These are phyloP conservation scores for Termitomyces sp. DNA, from an alignment of 768 basidiomycete species.

Conservation along the genomic window DNA sequence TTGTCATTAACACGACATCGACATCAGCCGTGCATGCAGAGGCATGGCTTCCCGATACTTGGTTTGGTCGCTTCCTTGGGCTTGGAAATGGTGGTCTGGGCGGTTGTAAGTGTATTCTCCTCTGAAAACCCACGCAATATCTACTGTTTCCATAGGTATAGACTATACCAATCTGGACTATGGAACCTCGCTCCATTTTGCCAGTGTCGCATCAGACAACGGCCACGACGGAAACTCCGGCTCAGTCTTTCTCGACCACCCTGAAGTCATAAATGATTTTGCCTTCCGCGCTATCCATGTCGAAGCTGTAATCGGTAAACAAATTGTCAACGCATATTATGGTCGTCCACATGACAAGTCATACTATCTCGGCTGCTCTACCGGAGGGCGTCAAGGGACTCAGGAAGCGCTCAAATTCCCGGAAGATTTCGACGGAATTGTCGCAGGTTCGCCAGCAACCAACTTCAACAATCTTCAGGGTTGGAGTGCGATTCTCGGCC, in stretches of 20 bases:
- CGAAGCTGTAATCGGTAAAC: slow-evolving; percentile 6
- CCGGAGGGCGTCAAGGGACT: slow-evolving; percentile 11
- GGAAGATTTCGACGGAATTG: not conserved
- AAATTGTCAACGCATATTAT: slow-evolving; percentile 9
- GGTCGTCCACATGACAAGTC: slow-evolving; percentile 2
- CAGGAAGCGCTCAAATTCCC: slow-evolving; percentile 11
- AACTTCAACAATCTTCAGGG: slow-evolving; percentile 1
- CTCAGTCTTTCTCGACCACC: not conserved
- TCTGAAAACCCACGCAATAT: not conserved
- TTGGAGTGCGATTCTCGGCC: not conserved
- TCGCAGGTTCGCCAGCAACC: slow-evolving; percentile 2
- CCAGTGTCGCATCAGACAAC: slow-evolving; percentile 3
- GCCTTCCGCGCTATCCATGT: slow-evolving; percentile 9
- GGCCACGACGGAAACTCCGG: slow-evolving; percentile 4
- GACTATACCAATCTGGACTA: slow-evolving; percentile 5
- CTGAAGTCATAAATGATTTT: slow-evolving; percentile 10
- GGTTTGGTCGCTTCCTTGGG: slow-evolving; percentile 6
- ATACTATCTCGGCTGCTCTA: slow-evolving; percentile 1
- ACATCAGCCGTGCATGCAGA: slow-evolving; percentile 7
- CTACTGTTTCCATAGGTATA: not conserved
- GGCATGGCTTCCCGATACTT: slow-evolving; percentile 8
- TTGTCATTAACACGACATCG: slow-evolving; percentile 2
- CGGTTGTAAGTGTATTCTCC: not conserved
- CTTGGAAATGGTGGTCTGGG: slow-evolving; percentile 3
- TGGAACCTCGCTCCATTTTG: slow-evolving; percentile 4